These are phyloP conservation scores for Leptomonas pyrrhocoris DNA, from an alignment of 208 protist species.

Conservation along the genomic window DNA sequence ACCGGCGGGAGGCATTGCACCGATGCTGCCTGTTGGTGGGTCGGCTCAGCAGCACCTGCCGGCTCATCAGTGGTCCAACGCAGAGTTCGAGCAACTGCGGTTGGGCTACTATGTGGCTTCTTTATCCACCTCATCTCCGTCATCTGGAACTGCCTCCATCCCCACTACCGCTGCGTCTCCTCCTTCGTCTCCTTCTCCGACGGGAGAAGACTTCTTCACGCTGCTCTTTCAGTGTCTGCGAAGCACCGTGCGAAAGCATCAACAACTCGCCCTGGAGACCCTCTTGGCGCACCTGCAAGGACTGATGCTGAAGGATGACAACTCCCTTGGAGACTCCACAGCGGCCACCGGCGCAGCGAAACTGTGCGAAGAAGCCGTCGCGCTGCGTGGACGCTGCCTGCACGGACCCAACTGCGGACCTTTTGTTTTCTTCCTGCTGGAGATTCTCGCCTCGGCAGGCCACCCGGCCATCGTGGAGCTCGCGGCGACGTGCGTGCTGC, in stretches of 20 bases:
- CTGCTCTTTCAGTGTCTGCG: conserved; percentile 48
- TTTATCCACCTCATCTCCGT: neutral
- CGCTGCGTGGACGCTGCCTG: conserved; percentile 47
- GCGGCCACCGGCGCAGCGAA: neutral
- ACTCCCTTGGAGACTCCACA: no score
- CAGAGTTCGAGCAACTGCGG: conserved; percentile 44
- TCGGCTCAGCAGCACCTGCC: conserved; percentile 20
- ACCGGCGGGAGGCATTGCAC: neutral
- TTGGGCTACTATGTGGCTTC: conserved; percentile 43
- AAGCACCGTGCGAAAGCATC: conserved; percentile 62
- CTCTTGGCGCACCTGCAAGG: conserved; percentile 42
- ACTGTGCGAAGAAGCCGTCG: conserved; percentile 6
- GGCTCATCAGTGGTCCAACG: conserved; percentile 52
- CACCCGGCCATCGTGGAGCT: conserved; percentile 32
- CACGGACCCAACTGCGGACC: conserved; percentile 50
- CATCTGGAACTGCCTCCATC: neutral
- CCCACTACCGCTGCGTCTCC: neutral
- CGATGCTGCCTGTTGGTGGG: conserved; percentile 19
- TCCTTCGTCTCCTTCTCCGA: no score
- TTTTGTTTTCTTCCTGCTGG: conserved; percentile 50
- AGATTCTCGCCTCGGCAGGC: conserved; percentile 38
- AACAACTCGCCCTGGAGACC: conserved; percentile 45
- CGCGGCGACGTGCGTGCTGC: conserved; percentile 42
- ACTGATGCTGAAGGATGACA: neutral
- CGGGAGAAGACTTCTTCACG: conserved; percentile 50